These are phyloP conservation scores for Kodamaea arcana DNA, from an alignment of 1,139 yeast genomes.

Conservation along the genomic window DNA sequence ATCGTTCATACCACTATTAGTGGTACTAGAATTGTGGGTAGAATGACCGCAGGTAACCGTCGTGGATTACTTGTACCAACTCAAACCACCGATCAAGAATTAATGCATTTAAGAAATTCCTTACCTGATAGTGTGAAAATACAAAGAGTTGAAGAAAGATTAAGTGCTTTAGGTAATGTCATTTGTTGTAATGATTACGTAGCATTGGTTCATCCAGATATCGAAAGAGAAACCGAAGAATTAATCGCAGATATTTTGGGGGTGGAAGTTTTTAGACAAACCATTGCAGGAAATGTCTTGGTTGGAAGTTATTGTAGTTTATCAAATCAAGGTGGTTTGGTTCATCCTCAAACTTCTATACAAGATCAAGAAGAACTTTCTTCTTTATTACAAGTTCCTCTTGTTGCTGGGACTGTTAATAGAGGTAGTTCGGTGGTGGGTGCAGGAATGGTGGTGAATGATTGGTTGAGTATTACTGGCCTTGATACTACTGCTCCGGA, in stretches of 20 bases:
- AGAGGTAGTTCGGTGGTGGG: slow-evolving; percentile 98
- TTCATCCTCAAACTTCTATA: slow-evolving; percentile 94
- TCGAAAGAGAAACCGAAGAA: slow-evolving; percentile 98
- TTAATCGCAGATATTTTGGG: slow-evolving; percentile 98
- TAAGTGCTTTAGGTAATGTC: slow-evolving; percentile 95
- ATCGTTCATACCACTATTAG: slow-evolving; percentile 97
- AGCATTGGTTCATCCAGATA: slow-evolving; percentile 98
- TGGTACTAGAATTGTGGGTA: slow-evolving; percentile 95
- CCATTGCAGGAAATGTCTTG: slow-evolving; percentile 95
- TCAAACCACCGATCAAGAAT: slow-evolving; percentile 98
- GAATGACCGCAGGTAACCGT: slow-evolving; percentile 99
- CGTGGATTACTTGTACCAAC: slow-evolving; percentile 96
- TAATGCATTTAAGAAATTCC: slow-evolving; percentile 94
- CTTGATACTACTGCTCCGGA: slow-evolving; percentile 98
- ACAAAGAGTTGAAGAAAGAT: slow-evolving; percentile 96
- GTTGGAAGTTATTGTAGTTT: slow-evolving; percentile 95
- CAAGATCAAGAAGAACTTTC: slow-evolving; percentile 98
- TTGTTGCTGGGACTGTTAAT: slow-evolving; percentile 98
- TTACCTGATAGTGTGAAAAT: slow-evolving; percentile 95
- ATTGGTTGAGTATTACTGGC: slow-evolving; percentile 97
- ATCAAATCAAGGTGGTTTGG: slow-evolving; percentile 97
- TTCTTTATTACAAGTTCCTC: slow-evolving; percentile 90
- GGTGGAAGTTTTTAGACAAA: slow-evolving; percentile 98
- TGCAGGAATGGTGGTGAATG: slow-evolving; percentile 98
- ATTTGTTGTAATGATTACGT: slow-evolving; percentile 99